Conservation (phyloP, 768 basidiomycete species). For the Lactarius deliciosus region DNA sequence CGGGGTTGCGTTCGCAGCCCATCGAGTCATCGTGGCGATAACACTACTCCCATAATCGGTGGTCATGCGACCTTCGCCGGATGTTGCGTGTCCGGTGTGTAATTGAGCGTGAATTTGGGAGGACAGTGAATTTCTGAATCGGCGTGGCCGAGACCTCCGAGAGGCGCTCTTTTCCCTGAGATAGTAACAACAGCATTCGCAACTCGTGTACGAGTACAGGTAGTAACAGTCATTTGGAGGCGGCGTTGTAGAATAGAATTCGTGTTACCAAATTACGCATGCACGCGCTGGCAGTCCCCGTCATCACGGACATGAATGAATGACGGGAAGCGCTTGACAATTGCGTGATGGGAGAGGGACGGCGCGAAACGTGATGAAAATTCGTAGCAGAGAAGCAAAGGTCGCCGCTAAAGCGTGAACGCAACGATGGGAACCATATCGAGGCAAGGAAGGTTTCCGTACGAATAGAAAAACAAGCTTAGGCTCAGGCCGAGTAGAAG, state of each 20-base stretch:
- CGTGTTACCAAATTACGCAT: conserved; percentile 12
- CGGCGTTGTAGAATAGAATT: conserved; percentile 14
- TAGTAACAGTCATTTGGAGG: conserved; percentile 11
- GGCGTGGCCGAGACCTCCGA: not conserved
- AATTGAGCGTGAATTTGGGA: conserved; percentile 1
- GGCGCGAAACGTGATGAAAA: conserved; percentile 15
- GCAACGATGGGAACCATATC: conserved; percentile 13
- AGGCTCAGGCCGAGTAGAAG: conserved; percentile 7
- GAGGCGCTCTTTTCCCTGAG: conserved; percentile 7
- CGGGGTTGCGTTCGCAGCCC: not conserved
- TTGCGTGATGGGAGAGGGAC: not conserved
- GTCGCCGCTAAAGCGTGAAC: conserved; percentile 6
- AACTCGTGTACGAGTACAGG: conserved; percentile 10
- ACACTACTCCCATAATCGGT: conserved; percentile 12
- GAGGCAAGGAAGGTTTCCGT: conserved; percentile 13
- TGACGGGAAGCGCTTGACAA: conserved; percentile 4
- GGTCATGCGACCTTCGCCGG: conserved; percentile 19
- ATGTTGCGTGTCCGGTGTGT: conserved; percentile 8
- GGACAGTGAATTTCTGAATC: conserved; percentile 11
- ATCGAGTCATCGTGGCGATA: conserved; percentile 16
- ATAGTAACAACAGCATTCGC: conserved; percentile 13
- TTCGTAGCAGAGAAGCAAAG: conserved; percentile 13
- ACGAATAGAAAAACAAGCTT: conserved; percentile 13
- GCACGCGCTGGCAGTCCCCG: not conserved
- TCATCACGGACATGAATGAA: conserved; percentile 24